Percentiles rank a stretch among this genome's conserved stretches.
These are phyloP conservation scores for Cymbidium sinense DNA, from an alignment of 106 monocot genomes.

Conservation along the genomic window DNA sequence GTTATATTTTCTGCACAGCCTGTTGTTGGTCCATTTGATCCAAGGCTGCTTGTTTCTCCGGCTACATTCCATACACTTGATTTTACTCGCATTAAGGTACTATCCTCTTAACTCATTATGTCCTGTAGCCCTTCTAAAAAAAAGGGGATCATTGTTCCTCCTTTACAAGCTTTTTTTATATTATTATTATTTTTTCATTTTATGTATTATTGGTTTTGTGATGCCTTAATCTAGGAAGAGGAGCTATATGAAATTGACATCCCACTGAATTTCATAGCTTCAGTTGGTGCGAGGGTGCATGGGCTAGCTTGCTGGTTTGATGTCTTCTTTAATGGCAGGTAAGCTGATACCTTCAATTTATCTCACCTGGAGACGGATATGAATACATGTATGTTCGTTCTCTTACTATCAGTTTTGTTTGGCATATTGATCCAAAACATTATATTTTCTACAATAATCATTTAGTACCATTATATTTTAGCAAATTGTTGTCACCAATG, in stretches of 20 bases:
- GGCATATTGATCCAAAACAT: neutral
- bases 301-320: slow-evolving; percentile 99
- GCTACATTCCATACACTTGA: slow-evolving; percentile 66
- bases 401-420: neutral
- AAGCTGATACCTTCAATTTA: slow-evolving; percentile 3
- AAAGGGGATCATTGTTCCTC: neutral
- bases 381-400: neutral
- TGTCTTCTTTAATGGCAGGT: slow-evolving; percentile 96
- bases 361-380: neutral
- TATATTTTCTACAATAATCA: too few relatives aligned
- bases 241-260: slow-evolving; percentile 88
- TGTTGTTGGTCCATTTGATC: slow-evolving; percentile 97
- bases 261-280: slow-evolving; percentile 62
- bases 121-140: neutral
- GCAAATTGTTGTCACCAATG: too few relatives aligned
- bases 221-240: slow-evolving; percentile 64
- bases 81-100: slow-evolving; percentile 81
- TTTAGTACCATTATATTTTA: too few relatives aligned
- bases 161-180: neutral
- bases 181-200: neutral
- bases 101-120: neutral
- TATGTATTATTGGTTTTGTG: neutral
- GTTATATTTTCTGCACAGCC: slow-evolving; percentile 39
- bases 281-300: slow-evolving; percentile 85
- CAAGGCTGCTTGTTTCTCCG: slow-evolving; percentile 80